phyloP scores from a whole-genome alignment of 306 rosid genomes.

The Ormosia semicastrata region DNA sequence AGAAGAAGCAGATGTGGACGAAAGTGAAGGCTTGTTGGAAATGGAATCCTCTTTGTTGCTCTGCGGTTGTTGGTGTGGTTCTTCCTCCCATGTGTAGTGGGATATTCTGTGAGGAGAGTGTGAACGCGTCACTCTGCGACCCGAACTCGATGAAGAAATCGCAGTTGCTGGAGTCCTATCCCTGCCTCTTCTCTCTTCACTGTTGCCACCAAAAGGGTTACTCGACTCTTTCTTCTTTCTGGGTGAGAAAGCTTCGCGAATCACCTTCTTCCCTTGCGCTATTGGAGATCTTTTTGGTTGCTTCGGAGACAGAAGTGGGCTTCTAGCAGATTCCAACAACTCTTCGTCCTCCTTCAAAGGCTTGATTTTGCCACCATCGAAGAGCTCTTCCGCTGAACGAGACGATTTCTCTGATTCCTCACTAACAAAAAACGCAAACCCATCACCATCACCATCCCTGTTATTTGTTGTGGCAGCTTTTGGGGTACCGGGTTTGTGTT shows the following conservation, averaged over 20 bases:
- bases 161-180: constrained; percentile 30
- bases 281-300: constrained; percentile 11
- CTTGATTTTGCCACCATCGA: constrained; percentile 65
- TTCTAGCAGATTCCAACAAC: neutral
- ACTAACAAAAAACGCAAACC: constrained; percentile 61
- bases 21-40: neutral
- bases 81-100: constrained; percentile 47
- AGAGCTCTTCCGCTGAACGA: constrained; percentile 84
- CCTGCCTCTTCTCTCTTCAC: constrained; percentile 55
- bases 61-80: constrained; percentile 16
- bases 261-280: constrained; percentile 31
- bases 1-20: constrained; percentile 26
- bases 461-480: neutral
- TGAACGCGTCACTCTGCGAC: constrained; percentile 62
- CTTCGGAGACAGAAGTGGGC: constrained; percentile 30
- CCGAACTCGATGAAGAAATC: constrained; percentile 28
- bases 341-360: constrained; percentile 33
- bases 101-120: constrained; percentile 67
- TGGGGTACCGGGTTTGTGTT: neutral
- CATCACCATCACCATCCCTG: neutral
- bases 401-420: constrained; percentile 40
- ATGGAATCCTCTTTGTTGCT: constrained; percentile 21
- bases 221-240: constrained; percentile 25
- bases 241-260: constrained; percentile 39
- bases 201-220: neutral